Conservation (phyloP, 352 stramenopile genomes). For the Paralagenidium karlingii region DNA sequence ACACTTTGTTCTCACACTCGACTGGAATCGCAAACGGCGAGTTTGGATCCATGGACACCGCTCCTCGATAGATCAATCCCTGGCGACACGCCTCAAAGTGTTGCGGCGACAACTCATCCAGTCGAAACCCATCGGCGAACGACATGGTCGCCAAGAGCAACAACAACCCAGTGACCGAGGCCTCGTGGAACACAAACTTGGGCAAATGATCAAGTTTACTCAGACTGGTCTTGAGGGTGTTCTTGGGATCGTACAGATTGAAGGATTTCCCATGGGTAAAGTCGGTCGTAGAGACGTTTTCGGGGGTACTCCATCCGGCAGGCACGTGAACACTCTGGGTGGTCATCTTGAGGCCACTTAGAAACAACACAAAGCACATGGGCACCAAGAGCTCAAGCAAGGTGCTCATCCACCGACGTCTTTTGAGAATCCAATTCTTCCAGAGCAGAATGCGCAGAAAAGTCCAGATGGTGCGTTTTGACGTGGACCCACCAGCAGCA, state of each 20-base stretch:
- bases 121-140: constrained; percentile 15
- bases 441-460: constrained; percentile 32
- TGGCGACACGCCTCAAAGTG: constrained; percentile 15
- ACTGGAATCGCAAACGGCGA: constrained; percentile 21
- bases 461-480: too few species aligned
- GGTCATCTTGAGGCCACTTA: constrained; percentile 37
- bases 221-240: constrained; percentile 10
- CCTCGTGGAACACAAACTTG: constrained; percentile 40
- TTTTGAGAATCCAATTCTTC: constrained; percentile 63
- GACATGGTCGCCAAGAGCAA: constrained; percentile 31
- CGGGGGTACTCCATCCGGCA: constrained; percentile 22
- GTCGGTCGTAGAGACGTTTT: too few species aligned
- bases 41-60: constrained; percentile 16
- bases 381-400: constrained; percentile 39
- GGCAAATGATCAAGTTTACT: constrained; percentile 14
- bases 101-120: constrained; percentile 21
- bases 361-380: constrained; percentile 39
- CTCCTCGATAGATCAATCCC: constrained; percentile 12
- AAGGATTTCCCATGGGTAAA: constrained; percentile 21
- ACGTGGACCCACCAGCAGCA: too few species aligned
- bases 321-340: constrained; percentile 32
- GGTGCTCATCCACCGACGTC: constrained; percentile 31
- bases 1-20: constrained; percentile 19
- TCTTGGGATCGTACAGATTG: constrained; percentile 32
- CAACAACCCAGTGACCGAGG: constrained; percentile 33